Evolutionary conservation across 805 yeast species (phyloP).

Genomic region (Candida verbasci): DNA sequence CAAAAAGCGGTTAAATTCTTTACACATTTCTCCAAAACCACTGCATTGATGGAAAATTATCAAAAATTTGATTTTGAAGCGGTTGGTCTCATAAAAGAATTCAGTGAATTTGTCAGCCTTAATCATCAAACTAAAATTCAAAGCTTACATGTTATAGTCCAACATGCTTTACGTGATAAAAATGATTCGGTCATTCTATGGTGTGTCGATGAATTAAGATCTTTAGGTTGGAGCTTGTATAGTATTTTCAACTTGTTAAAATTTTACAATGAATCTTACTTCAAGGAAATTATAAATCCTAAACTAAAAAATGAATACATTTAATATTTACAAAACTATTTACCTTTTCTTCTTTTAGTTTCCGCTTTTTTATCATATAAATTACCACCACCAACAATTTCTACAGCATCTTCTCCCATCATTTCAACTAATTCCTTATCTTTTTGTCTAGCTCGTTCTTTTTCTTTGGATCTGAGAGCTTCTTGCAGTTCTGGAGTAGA

Average conservation of each 20-base stretch:
- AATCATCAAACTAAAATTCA: slow-evolving; percentile 12
- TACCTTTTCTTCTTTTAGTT: slow-evolving; percentile 27
- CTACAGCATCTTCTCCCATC: slow-evolving; percentile 53
- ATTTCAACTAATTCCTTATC: slow-evolving; percentile 54
- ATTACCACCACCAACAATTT: slow-evolving; percentile 50
- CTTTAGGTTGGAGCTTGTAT: slow-evolving; percentile 19
- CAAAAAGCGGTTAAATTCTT: slow-evolving; percentile 1
- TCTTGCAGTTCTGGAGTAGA: slow-evolving; percentile 13
- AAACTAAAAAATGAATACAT: neutral
- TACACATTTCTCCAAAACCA: neutral
- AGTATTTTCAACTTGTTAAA: neutral
- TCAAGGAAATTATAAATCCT: slow-evolving; percentile 5
- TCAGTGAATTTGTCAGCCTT: neutral
- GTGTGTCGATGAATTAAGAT: slow-evolving; percentile 28
- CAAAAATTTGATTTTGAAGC: slow-evolving; percentile 6
- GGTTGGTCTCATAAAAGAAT: neutral
- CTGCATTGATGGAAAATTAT: neutral
- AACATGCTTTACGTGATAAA: slow-evolving; percentile 18
- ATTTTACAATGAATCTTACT: slow-evolving; percentile 3
- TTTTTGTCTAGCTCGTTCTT: slow-evolving; percentile 5
- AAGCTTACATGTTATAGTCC: slow-evolving; percentile 19
- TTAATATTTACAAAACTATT: neutral
- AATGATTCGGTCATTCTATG: slow-evolving; percentile 22
- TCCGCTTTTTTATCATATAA: slow-evolving; percentile 44
- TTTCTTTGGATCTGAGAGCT: slow-evolving; percentile 10